Base-by-base conservation (phyloP, 257 asterid species). In the Forsythia suspensa region DNA sequence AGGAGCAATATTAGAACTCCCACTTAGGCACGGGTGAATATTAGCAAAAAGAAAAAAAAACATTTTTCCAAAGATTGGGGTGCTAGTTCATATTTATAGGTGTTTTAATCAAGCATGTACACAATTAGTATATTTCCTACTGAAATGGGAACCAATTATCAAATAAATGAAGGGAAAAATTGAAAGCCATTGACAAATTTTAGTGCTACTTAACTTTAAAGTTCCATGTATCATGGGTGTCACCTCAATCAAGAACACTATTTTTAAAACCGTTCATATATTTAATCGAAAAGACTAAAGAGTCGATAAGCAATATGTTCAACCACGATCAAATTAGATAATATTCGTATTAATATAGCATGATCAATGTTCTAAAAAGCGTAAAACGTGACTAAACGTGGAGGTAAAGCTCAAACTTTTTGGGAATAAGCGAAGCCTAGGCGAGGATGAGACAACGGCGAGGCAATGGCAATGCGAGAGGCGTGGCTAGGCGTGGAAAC, bases 51-150 rank as follows among this genome's bases (percentile, higher is more conserved):
- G 2, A 29, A 29, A 29, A 29, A 29, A 29, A 29, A 29, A 1
- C 34, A 29, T 29, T 1, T 29, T 48, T 12, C 55, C 55, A 48
- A 74, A 29, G 34, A 36, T 74, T 74, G 8, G 41, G 77, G 36
- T 70, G 44, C 67, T 3, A 43, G 61, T 63, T 57, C 55, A 44
- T 52, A 59, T 79, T 73, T 34, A 12, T 48, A 73, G n/a, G 18
- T 78, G 76, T 39, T 78, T 61, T 46, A n/a, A 34, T 72, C 11
- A 21, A 71, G 40, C 43, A 72, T 11, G 16, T 44, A 44, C 52
- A 10, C 48, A 43, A 43, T 29, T 29, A 29, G 34, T 29, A 43
- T 8, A 43, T 9, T 43, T 8, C 48, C 10, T 43, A 12, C 55
- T 46, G 63, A 52, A 52, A 52, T 4, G 21, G 63, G 63, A 18